Evolutionary conservation across 768 basidiomycete genomes (phyloP).

Genomic region (Leccinum longicurvipes): DNA sequence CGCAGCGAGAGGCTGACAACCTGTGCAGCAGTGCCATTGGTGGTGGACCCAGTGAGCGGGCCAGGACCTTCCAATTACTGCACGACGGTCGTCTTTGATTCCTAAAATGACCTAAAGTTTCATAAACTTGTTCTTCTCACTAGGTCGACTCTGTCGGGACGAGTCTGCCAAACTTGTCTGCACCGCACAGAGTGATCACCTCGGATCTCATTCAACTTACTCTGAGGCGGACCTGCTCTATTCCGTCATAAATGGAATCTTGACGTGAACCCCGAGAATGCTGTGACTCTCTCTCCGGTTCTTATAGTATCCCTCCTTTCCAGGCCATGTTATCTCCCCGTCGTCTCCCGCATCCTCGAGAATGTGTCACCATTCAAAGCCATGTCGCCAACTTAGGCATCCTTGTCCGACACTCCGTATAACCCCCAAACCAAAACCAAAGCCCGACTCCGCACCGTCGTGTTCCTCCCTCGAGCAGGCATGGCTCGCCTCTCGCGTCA

Average conservation of each 20-base stretch:
- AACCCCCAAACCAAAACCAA: neutral
- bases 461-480: conserved; percentile 37
- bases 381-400: conserved; percentile 22
- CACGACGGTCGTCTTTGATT: conserved; percentile 23
- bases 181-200: conserved; percentile 29
- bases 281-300: conserved; percentile 26
- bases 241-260: conserved; percentile 16
- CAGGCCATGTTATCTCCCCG: conserved; percentile 13
- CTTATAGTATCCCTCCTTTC: conserved; percentile 29
- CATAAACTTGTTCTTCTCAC: conserved; percentile 30
- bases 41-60: neutral
- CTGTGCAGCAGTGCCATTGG: conserved; percentile 15
- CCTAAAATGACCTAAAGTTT: conserved; percentile 34
- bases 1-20: conserved; percentile 10
- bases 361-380: conserved; percentile 26
- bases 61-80: conserved; percentile 17
- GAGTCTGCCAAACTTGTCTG: conserved; percentile 33
- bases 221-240: conserved; percentile 22
- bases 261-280: conserved; percentile 33
- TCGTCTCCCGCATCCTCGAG: conserved; percentile 11
- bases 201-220: conserved; percentile 29
- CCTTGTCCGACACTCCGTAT: conserved; percentile 8
- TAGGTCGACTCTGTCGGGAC: conserved; percentile 26
- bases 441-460: neutral
- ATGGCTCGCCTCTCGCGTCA: conserved; percentile 56